Conservation (phyloP, 768 basidiomycete genomes). For the Agaricus bisporus region DNA sequence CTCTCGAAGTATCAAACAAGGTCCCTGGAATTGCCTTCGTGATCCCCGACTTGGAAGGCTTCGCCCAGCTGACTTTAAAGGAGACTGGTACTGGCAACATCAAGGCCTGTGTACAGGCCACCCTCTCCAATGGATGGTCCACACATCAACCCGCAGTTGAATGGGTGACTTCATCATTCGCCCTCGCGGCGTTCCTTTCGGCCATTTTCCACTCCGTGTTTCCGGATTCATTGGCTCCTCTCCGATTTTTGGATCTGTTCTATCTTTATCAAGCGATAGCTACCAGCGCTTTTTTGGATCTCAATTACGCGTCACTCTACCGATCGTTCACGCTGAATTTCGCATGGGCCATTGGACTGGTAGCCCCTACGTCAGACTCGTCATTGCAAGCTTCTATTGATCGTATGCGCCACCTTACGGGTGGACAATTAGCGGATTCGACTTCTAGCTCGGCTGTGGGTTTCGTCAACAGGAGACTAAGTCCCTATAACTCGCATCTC, state of each 20-base stretch:
- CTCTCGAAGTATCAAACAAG: constrained; percentile 44
- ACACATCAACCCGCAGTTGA: constrained; percentile 67
- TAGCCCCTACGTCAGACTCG: constrained; percentile 45
- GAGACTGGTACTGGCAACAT: constrained; percentile 64
- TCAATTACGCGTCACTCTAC: constrained; percentile 87
- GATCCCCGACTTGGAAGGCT: constrained; percentile 91
- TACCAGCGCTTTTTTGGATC: constrained; percentile 66
- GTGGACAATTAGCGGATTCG: constrained; percentile 63
- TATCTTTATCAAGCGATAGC: constrained; percentile 84
- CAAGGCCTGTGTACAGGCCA: constrained; percentile 88
- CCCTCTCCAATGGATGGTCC: constrained; percentile 88
- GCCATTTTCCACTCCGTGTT: constrained; percentile 55
- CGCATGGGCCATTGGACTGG: constrained; percentile 80
- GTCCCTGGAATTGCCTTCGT: constrained; percentile 80
- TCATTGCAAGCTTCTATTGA: constrained; percentile 74
- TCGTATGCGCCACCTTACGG: constrained; percentile 76
- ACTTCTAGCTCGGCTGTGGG: constrained; percentile 57
- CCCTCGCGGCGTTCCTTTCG: constrained; percentile 56
- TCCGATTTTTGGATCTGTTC: constrained; percentile 76
- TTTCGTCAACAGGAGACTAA: constrained; percentile 74
- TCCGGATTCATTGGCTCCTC: constrained; percentile 54
- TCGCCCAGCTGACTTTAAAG: constrained; percentile 69
- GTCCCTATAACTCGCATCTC: constrained; percentile 57
- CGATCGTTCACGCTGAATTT: constrained; percentile 82
- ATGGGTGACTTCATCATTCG: constrained; percentile 69